Base-by-base conservation (phyloP, 208 protist species). In the Acanthamoeba polyphaga region DNA sequence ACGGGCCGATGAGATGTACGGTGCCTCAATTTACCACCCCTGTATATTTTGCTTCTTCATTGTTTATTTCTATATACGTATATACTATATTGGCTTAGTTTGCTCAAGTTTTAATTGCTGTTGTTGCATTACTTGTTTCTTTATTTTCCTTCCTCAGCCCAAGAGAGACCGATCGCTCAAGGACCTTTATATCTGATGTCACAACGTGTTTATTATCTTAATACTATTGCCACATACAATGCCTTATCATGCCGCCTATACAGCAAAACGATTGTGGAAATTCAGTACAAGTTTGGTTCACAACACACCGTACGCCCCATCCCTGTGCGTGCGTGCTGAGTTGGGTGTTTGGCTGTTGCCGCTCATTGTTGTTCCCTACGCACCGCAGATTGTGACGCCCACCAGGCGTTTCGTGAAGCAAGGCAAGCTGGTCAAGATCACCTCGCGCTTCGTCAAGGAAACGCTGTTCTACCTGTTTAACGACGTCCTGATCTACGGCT, bases 401-500 rank as follows among this genome's bases (percentile, higher is more conserved):
- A 76, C 60, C 24, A 49, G 88, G n/a, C 38, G 43, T 6, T 93
- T 93, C 24, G 70, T 93, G 29, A 53, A 60, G n/a, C 27, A 76
- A 34, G 88, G 88, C 38, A 82, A 82, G 70, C 49, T 93, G 27
- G 46, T 78, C 38, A 93, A 93, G 60, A 93, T 93, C 70, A 93
- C 58, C 22, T 93, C 88, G n/a, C 51, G 62, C 10, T 93, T 93
- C 49, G 88, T 93, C n/a, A 66, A 76, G 51, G 88, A 93, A 27
- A 76, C 60, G 55, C 15, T 53, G 64, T 93, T 93, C 70, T 76
- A 32, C 60, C 58, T 93, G n/a, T 93, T 66, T n/a, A 64, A 51
- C n/a, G 88, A 93, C 60, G 51, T 93, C 2, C n/a, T 93, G 24
- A 60, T 93, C 70, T 93, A 93, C 43, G 88, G 62, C 51, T 93